phyloP scores from a whole-genome alignment of 192 early-diverging fungal genomes.

The Podila epicladia region DNA sequence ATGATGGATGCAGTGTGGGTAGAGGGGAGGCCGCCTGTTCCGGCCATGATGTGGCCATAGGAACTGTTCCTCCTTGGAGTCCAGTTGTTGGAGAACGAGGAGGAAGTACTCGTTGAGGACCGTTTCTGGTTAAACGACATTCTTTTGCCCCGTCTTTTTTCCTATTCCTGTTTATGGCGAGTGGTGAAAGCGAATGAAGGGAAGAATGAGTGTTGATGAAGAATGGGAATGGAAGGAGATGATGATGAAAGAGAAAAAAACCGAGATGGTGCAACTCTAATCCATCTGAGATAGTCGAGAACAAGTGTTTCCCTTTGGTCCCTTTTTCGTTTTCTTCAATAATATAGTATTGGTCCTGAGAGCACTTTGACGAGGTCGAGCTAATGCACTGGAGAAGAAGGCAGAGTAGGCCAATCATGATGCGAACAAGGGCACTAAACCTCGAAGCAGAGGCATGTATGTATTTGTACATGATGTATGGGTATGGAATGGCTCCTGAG shows the following conservation, averaged over 20 bases:
- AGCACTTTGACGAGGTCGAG: too few relatives aligned
- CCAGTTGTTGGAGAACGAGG: slow-evolving; percentile 23
- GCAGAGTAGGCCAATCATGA: too few relatives aligned
- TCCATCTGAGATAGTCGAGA: too few relatives aligned
- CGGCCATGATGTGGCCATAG: slow-evolving; percentile 44
- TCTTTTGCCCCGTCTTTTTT: not conserved
- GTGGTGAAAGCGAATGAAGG: not conserved
- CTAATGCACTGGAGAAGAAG: too few relatives aligned
- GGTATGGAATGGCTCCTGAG: too few relatives aligned
- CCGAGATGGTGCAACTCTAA: too few relatives aligned
- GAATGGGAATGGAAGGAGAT: not conserved
- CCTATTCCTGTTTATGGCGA: not conserved
- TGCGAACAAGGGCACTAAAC: too few relatives aligned
- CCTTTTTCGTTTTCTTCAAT: too few relatives aligned
- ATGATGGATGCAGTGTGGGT: slow-evolving; percentile 31
- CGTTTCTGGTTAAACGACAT: slow-evolving; percentile 46
- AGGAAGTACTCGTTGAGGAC: slow-evolving; percentile 14
- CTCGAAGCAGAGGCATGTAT: too few relatives aligned
- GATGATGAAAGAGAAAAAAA: not conserved
- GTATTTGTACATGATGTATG: too few relatives aligned
- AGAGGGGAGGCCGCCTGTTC: slow-evolving; percentile 38
- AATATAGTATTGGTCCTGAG: too few relatives aligned
- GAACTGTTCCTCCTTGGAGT: slow-evolving; percentile 29
- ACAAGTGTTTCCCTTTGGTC: too few relatives aligned
- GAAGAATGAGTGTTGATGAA: not conserved